Base-by-base conservation (phyloP, 352 stramenopile species). In the Phytophthora palmivora region DNA sequence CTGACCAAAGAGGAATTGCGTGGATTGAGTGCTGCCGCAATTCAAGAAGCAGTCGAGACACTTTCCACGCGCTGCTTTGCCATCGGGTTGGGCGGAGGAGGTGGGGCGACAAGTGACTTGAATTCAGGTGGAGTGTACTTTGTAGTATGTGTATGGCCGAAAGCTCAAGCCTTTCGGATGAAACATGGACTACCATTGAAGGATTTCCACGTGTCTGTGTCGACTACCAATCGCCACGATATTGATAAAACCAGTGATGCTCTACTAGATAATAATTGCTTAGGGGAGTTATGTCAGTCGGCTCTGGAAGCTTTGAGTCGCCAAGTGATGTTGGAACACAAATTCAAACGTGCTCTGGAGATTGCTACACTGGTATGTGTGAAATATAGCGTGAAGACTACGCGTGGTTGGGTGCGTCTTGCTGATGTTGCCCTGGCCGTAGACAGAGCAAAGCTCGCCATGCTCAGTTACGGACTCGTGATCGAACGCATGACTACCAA, bases 121-220 rank as follows among this genome's bases (percentile, higher is more conserved):
- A 43, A 44, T 21, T 33, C 55, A 14, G 24, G 6, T 34, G 55
- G 63, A 37, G 67, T 88, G 11, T 77, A 68, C 60, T 90, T 88
- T 26, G 56, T 85, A 11, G 78, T 90, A 16, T 90, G 78, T 37
- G 69, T 85, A 38, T 90, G 81, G 81, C 78, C 76, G 3, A 73
- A 78, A 51, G 76, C 73, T 0, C 78, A 87, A 24, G 50, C 50
- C 2, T 88, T 82, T 43, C 74, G 81, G 5, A 41, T 58, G 53
- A 74, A 76, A 24, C 58, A 77, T 24, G 63, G 70, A 6, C 70
- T 88, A 0, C 61, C 74, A 7, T 46, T 67, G 32, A 78, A 88
- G 42, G 64, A 78, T 30, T 90, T 87, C 48, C 81, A 90, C 46
- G 51, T 90, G 36, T 76, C 81, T 0, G 41, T 88, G 11, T 82